These are phyloP conservation scores for Pestalotiopsis sp. DNA, from an alignment of 2,329 filamentous ascomycete genomes.

Conservation along the genomic window DNA sequence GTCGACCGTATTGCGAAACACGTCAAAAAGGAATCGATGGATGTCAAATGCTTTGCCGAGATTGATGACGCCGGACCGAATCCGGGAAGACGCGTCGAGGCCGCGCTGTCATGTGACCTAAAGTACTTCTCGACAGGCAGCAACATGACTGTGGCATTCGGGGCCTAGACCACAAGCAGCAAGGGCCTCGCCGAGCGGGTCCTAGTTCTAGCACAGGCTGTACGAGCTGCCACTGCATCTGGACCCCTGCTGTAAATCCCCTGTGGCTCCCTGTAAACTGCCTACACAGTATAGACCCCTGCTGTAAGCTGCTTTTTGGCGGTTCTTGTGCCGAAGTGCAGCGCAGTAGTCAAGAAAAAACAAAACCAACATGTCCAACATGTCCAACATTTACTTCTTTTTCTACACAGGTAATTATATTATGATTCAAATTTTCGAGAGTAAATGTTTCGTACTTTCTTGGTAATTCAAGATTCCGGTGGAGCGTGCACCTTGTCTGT, in stretches of 20 bases:
- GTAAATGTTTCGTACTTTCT: neutral
- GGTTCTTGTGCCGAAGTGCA: neutral
- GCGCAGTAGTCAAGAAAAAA: neutral
- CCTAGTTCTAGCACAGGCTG: no score
- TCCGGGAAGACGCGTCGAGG: neutral
- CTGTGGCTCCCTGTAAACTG: no score
- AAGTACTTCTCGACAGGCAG: neutral
- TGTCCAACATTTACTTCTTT: neutral
- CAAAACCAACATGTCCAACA: neutral
- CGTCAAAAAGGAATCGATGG: neutral
- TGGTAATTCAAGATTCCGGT: neutral
- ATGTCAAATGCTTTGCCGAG: neutral
- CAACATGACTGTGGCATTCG: neutral
- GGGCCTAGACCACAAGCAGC: no score
- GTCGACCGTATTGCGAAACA: neutral
- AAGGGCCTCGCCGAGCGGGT: no score
- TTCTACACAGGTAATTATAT: neutral
- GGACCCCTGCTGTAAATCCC: no score
- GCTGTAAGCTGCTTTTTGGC: no score
- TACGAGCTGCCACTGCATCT: no score
- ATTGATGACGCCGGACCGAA: neutral
- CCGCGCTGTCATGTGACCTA: neutral
- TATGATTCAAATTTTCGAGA: neutral
- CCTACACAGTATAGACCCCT: no score
- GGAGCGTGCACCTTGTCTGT: neutral